Evolutionary conservation across 139 green algal genomes (phyloP), one percentile per base, ranked within the genome.

Genomic region (Astrephomene gubernaculifera): DNA sequence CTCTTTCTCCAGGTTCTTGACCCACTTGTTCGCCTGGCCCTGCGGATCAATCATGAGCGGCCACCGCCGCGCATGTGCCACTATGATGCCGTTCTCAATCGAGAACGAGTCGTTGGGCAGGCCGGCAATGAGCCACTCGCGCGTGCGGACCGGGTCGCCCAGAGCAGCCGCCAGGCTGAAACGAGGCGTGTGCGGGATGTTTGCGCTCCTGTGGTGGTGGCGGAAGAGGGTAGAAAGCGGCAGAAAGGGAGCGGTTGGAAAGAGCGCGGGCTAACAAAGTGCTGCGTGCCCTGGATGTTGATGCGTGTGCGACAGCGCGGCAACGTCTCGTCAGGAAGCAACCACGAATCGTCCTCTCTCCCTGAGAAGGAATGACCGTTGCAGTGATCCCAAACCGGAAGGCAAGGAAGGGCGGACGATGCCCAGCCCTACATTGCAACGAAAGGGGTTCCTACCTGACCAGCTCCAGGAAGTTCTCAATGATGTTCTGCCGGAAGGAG

Each of bases 11-110:
- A 94, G 86, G 81, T 91, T 93, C 83, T 94, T 94, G 71, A 96
- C 92, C 94, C 94, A 96, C 85, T 96, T 96, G 92, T 96, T 96
- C 35, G 94, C 93, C 81, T 95, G 92, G 31, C 90, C 89, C 82
- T 85, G 94, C 17, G 94, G 94, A 83, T 96, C 92, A 54, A 96
- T 96, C 87, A 93, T 92, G 33, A 96, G 90, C 35, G 94, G 94
- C 94, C 94, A 96, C 19, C 94, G 85, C 35, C 91, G 71, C 4
- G 92, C 91, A 54, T 92, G 92, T 14, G 89, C 89, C 35, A 96
- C 88, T 4, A 96, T 92, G 86, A 96, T 95, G 71, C 84, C 93
- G 80, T 96, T 96, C 61, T 95, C 91, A 43, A 95, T 92, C 25
- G 89, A 94, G 79, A 95, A 92, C 31, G 86, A 82, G 71, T 95